Evolutionary conservation across 306 rosid species (phyloP), one percentile per base, ranked within the genome.

Genomic region (Vigna hirtella): DNA sequence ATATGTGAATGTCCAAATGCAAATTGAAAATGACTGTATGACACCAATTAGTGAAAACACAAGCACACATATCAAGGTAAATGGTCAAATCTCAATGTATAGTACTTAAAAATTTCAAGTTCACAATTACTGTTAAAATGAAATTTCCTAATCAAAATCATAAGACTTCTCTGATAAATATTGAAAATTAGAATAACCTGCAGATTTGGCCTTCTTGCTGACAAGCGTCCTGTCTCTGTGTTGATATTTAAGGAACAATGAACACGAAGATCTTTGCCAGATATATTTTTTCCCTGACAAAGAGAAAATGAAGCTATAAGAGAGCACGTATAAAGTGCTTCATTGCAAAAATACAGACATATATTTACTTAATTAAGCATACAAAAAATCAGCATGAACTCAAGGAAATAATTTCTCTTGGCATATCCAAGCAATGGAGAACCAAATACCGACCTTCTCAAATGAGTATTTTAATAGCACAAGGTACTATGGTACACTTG

Each of bases 191-290:
- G 26, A 57, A 67, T 81, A 77, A 94, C 98, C 98, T 94, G 98
- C 77, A 94, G 87, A 88, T 92, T 94, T 45, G 97, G 98, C 69
- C 97, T 87, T 79, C 98, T 93, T 74, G 98, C 98, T 55, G 97
- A 94, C 79, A 94, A 86, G 58, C 97, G 96, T 74, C 98, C 97
- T 1, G 97, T 94, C 89, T 94, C 97, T 0, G 97, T 92, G 85
- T 92, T 94, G 82, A 94, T 92, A 85, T 90, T 94, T 59, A 94
- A 84, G 36, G 98, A 94, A 82, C 97, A 94, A 86, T 94, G 98
- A 78, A 94, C 85, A 72, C 97, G 95, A 20, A 78, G 81, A 82
- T 94, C 91, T 78, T 80, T 92, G 80, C 97, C 95, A 1, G 97
- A 89, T 83, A 94, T 85, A 85, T 92, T 92, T 80, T 86, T 88